phyloP scores from a whole-genome alignment of 192 early-diverging fungal genomes.

The Coemansia sp. region DNA sequence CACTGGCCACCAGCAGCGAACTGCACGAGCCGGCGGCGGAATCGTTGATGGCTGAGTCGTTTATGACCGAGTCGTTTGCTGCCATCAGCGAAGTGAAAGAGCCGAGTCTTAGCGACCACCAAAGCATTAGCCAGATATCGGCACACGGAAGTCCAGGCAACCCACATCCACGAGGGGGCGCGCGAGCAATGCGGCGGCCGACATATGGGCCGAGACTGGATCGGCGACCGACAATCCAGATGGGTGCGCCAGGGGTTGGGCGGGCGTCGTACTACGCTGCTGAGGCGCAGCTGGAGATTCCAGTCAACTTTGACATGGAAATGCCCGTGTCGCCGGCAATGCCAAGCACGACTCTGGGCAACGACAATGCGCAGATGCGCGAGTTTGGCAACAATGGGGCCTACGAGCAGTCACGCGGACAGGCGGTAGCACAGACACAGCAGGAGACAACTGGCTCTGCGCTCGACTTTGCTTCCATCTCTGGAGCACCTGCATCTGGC shows the following conservation, averaged over 20 bases:
- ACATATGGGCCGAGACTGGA: constrained; percentile 25
- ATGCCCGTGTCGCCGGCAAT: constrained; percentile 4
- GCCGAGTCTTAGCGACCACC: background rate
- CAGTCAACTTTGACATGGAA: constrained; percentile 40
- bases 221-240: constrained; percentile 18
- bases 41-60: background rate
- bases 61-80: background rate
- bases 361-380: background rate
- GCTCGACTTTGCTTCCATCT: background rate
- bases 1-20: background rate
- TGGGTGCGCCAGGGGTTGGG: constrained; percentile 6
- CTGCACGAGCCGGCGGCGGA: background rate
- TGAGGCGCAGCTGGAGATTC: constrained; percentile 34
- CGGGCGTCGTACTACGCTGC: constrained; percentile 37
- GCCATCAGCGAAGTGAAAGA: background rate
- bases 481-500: background rate
- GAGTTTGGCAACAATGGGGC: background rate
- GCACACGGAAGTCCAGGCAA: background rate
- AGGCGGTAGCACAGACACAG: background rate
- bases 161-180: background rate
- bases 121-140: background rate
- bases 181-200: constrained; percentile 16
- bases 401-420: constrained; percentile 2
- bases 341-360: background rate
- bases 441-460: background rate